Evolutionary conservation across 78 protist species (phyloP), one percentile per base, ranked within the genome.

Genomic region (Chrysochromulina tobinii): DNA sequence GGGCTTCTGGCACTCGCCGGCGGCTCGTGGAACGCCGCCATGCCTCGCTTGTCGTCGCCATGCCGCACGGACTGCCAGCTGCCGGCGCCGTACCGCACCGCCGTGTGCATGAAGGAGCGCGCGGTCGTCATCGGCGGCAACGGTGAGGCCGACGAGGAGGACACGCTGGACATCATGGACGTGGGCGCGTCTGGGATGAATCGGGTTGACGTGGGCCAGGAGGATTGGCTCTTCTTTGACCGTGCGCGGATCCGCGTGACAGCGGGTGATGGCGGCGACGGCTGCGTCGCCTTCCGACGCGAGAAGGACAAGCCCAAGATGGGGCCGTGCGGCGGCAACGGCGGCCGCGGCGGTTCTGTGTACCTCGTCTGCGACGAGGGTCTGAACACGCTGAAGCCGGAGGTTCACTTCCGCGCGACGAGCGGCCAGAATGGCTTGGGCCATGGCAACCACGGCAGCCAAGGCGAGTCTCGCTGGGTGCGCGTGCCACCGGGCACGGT

Each of bases 261-360:
- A 12, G 89, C 53, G 12, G 94, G 94, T 6, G 17, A 67, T 7
- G 94, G 94, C 50, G 94, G 94, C 79, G 55, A 85, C 50, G 94
- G 94, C 38, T 85, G 91, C 64, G 59, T 92, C 25, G 25, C 86
- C 2, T 85, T 92, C 64, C 86, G 23, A 15, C 90, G 94, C 27
- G 81, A 58, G 87, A 54, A 51, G 51, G 27, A 9, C 51, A 15
- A 7, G 54, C 57, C 59, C n/a, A 2, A 6, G 4, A 89, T 90
- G 8, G 91, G 94, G 2, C 94, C 94, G 9, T 3, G 23, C 51
- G 94, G 94, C 21, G 94, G 94, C 48, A 58, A 85, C 75, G 94
- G 94, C 11, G 94, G 91, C 14, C 27, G 11, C 6, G 94, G 90
- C 7, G 94, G 91, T 20, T 11, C 12, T 17, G 75, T 92, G 11